These are phyloP conservation scores for Neoarthrinium moseri DNA, from an alignment of 2,329 filamentous ascomycete species.

Conservation along the genomic window DNA sequence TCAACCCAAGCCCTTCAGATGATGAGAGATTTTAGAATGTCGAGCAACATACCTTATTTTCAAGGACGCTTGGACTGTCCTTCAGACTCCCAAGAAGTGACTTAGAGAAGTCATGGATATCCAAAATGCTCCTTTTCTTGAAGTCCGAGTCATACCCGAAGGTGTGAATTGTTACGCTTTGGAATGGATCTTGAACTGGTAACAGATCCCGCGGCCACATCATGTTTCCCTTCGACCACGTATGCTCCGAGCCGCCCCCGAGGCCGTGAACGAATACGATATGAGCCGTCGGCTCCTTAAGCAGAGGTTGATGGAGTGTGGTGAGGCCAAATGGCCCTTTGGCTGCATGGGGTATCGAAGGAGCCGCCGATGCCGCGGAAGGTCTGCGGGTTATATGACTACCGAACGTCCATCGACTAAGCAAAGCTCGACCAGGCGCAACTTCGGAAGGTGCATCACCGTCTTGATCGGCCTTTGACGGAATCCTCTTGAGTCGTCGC, in stretches of 20 bases:
- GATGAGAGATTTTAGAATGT: too few relatives aligned
- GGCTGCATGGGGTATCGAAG: too few relatives aligned
- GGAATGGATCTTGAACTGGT: slow-evolving; percentile 3
- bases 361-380: too few relatives aligned
- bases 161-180: background rate
- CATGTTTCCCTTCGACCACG: slow-evolving; percentile 24
- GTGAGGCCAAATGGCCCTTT: slow-evolving; percentile 18
- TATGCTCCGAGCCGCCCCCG: slow-evolving; percentile 34
- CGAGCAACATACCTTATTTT: background rate
- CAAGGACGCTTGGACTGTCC: background rate
- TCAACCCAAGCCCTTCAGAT: slow-evolving; percentile 12
- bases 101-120: slow-evolving; percentile 31
- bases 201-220: slow-evolving; percentile 11
- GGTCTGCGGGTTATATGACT: too few relatives aligned
- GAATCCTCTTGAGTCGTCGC: too few relatives aligned
- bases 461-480: too few relatives aligned
- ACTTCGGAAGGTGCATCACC: too few relatives aligned
- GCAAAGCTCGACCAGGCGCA: too few relatives aligned
- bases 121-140: slow-evolving; percentile 20
- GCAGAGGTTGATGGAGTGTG: slow-evolving; percentile 18
- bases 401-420: too few relatives aligned
- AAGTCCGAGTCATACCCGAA: slow-evolving; percentile 12
- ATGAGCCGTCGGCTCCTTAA: slow-evolving; percentile 18
- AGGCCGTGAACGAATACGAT: slow-evolving; percentile 40
- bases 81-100: slow-evolving; percentile 20